Evolutionary conservation across 2,329 filamentous ascomycete genomes (phyloP).

Genomic region (Ophiostoma tasmaniense): DNA sequence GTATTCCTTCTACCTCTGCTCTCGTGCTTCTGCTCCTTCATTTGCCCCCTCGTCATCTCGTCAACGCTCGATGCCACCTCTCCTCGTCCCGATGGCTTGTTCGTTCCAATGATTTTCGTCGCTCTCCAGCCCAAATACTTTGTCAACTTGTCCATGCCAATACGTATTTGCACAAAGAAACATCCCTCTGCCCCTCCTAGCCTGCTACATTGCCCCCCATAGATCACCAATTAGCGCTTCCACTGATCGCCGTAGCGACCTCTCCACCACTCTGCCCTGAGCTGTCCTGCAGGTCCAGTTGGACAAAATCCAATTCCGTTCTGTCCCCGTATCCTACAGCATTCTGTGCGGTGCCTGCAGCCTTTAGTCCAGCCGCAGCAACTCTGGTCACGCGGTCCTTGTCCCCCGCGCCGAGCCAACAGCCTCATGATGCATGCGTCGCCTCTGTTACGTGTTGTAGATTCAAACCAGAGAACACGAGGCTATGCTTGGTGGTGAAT

Average conservation of each 20-base stretch:
- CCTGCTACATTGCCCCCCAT: neutral
- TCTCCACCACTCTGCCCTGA: neutral
- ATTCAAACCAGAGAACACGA: neutral
- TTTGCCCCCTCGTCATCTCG: neutral
- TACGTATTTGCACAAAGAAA: neutral
- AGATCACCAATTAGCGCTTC: slow-evolving; percentile 9
- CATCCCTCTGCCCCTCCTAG: neutral
- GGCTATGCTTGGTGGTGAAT: too few species aligned
- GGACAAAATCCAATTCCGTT: neutral
- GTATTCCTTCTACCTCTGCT: neutral
- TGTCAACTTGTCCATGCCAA: neutral
- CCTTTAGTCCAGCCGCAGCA: neutral
- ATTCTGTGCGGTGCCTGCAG: neutral
- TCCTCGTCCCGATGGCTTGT: neutral
- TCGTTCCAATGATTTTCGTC: too few species aligned
- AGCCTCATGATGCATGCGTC: neutral
- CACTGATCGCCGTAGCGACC: slow-evolving; percentile 3
- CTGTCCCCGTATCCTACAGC: neutral
- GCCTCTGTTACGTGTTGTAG: neutral
- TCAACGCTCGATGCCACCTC: neutral
- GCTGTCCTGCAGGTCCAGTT: neutral
- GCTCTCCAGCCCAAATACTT: neutral
- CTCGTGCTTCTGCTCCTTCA: neutral
- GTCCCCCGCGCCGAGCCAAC: neutral
- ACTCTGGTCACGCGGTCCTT: neutral